Base-by-base conservation (phyloP, 352 stramenopile species). In the Thalassiosira allenii region DNA sequence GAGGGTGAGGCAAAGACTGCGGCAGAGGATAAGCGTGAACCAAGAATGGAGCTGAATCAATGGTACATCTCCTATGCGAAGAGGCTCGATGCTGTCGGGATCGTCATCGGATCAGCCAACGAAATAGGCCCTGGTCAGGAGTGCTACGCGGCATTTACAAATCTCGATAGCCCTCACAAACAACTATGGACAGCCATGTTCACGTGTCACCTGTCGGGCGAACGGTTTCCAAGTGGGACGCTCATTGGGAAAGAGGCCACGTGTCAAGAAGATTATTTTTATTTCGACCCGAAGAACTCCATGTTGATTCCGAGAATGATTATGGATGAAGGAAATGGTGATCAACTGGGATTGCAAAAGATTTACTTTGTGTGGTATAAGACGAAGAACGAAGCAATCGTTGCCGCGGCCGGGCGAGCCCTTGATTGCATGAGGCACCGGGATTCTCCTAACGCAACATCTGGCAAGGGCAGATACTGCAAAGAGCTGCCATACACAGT, bases 321-420 rank as follows among this genome's bases (percentile, higher is more conserved):
- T 5, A 51, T 30, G 0, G 49, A 66, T 22, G 30, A 41, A 34
- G 62, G 47, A 32, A 20, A 65, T 54, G 34, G 33, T 25, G 43
- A 73, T 44, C 8, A 23, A 20, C 17, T 9, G 1, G 44, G 30
- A 30, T 59, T 77, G 29, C 30, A 73, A 2, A 72, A 59, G 41
- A 27, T 77, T 14, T 11, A 74, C 37, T 69, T 77, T 27, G 56
- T 74, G 22, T 83, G 65, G 75, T 83, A 71, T 27, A 70, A 61
- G 56, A 79, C 59, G 11, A 84, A 78, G 43, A 84, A 84, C 27
- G 61, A 79, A 17, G 75, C 75, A 43, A 53, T 64, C 11, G 34
- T 66, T 65, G 66, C 75, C 53, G 75, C 75, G 3, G 75, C 75
- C 65, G 66, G 57, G 25, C 66, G 67, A 12, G 59, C 75, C 32